phyloP scores from a whole-genome alignment of 2,329 filamentous ascomycete species.

The Talaromyces sp. region DNA sequence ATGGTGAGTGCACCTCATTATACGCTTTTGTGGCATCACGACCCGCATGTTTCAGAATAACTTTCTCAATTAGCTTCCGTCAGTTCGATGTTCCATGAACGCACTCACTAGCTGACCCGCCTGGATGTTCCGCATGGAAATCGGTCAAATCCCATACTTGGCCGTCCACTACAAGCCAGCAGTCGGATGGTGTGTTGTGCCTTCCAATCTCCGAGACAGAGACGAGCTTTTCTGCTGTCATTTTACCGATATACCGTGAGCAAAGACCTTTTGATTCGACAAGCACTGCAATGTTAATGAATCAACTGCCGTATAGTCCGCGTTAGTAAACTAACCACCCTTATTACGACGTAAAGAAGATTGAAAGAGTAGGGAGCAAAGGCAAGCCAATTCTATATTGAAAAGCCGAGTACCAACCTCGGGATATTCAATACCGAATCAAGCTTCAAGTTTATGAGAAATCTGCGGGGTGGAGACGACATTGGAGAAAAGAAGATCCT shows the following conservation, averaged over 20 bases:
- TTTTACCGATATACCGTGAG: slow-evolving; percentile 16
- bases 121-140: slow-evolving; percentile 62
- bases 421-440: not conserved
- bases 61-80: slow-evolving; percentile 22
- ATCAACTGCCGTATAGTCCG: not conserved
- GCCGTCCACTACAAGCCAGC: slow-evolving; percentile 67
- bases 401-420: not conserved
- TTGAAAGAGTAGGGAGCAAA: not conserved
- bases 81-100: slow-evolving; percentile 7
- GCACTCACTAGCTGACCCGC: slow-evolving; percentile 52
- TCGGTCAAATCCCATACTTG: slow-evolving; percentile 65
- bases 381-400: not conserved
- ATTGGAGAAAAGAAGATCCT: not conserved
- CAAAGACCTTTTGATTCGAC: not conserved
- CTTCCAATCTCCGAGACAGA: slow-evolving; percentile 45
- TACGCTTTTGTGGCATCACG: slow-evolving; percentile 46
- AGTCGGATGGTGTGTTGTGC: slow-evolving; percentile 50
- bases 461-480: not conserved
- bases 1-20: slow-evolving; percentile 45
- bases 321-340: not conserved
- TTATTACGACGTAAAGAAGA: not conserved
- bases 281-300: not conserved
- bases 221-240: slow-evolving; percentile 34
- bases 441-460: not conserved
- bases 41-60: slow-evolving; percentile 47